Percentiles rank a stretch among this genome's conserved stretches.
phyloP scores from a whole-genome alignment of 2,329 filamentous ascomycete species.

The Diatrype stigma region DNA sequence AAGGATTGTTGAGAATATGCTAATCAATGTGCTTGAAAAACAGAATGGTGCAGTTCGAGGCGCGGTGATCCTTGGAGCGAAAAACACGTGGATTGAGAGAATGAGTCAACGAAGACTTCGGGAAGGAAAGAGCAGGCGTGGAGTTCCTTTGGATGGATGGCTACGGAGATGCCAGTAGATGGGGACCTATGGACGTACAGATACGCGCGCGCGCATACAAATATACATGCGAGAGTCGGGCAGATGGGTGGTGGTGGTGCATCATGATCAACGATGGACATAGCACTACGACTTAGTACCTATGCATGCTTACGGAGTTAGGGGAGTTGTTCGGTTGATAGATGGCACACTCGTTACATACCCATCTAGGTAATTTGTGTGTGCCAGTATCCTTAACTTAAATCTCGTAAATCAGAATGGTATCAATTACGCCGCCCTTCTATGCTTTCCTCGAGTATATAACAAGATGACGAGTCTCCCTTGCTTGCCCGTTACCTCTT shows the following conservation, averaged over 20 bases:
- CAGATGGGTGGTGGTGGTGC: too few species aligned
- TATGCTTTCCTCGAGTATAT: neutral
- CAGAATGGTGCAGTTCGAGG: conserved; percentile 99
- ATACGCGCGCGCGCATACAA: too few species aligned
- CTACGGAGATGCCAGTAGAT: neutral
- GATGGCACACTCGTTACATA: too few species aligned
- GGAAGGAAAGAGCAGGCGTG: neutral
- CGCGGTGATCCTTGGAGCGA: conserved; percentile 54
- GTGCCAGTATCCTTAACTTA: neutral
- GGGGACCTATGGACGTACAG: neutral
- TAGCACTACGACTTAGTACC: neutral
- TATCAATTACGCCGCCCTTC: neutral
- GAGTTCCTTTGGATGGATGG: neutral
- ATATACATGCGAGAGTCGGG: too few species aligned
- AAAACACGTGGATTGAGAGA: too few species aligned
- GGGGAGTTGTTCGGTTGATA: neutral
- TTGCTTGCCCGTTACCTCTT: neutral
- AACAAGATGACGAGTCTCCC: neutral
- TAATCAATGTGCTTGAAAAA: conserved; percentile 4
- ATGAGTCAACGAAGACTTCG: neutral
- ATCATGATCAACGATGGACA: neutral
- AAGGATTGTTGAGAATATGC: too few species aligned
- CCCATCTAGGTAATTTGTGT: too few species aligned
- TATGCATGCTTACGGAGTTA: neutral
- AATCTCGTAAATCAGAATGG: neutral